Evolutionary conservation across 2,329 filamentous ascomycete genomes (phyloP), one percentile per base, ranked within the genome.

Genomic region (Calonectria leucothoes): DNA sequence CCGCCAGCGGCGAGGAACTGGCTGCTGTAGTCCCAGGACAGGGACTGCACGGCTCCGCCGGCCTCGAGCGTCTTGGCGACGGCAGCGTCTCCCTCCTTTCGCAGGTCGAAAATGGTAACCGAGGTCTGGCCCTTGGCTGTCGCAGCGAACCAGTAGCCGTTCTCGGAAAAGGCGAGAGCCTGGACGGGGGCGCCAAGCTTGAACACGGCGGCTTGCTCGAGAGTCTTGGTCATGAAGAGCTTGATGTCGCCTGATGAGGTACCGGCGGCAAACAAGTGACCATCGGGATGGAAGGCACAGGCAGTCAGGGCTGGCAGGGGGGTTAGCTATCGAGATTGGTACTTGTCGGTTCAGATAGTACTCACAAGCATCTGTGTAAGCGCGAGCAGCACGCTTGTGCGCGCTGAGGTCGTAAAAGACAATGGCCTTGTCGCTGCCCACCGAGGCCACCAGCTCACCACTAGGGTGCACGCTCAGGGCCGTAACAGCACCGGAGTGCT

Each of bases 71-170:
- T 91, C 89, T 98, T 98, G 82, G 93, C 92, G 80, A 92, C 90
- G 6, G 93, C 93, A 23, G 94, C 93, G 78, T 95, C 95, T 74
- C 96, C 94, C 78, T 98, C 92, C 86, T 98, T 98, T 79, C 97
- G 93, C 74, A 99, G 89, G 84, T 98, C 96, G 88, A 97, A 98
- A 69, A 98, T 92, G 12, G 94, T 94, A 45, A 98, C 93, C 29
- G 89, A 93, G 27, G 92, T 94, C 76, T 95, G 94, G 35, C 92
- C 93, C 83, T 95, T 93, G 72, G 93, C 92, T 10, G 93, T 93
- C 6, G 95, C 94, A 1, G 96, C 96, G 76, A 99, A 93, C 95
- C 96, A 98, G 80, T 94, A 98, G 29, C 97, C 97, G 79, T 99
- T 99, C 84, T 99, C 97, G 0, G 96, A 98, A 85, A 99, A 99